Percentiles rank a stretch among this genome's conserved stretches.
Evolutionary conservation across 1,139 yeast genomes (phyloP).

Genomic region (Pichia sp.): DNA sequence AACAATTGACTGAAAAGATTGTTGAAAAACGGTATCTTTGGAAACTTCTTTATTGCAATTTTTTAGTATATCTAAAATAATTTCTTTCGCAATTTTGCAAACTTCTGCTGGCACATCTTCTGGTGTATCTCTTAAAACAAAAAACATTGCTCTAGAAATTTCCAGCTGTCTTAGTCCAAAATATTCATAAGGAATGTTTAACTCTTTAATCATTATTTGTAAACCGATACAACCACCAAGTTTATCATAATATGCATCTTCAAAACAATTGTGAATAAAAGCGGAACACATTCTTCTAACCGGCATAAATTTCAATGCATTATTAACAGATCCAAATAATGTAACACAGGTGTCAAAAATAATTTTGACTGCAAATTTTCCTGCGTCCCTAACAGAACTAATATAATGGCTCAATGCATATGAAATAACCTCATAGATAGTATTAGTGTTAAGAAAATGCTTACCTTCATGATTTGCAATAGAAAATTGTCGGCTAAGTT

Average conservation of each 20-base stretch:
- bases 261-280: constrained; percentile 87
- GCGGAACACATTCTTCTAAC: constrained; percentile 72
- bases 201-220: constrained; percentile 61
- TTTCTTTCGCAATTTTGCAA: constrained; percentile 59
- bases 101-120: constrained; percentile 82
- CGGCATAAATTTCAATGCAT: constrained; percentile 66
- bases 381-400: constrained; percentile 62
- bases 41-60: constrained; percentile 59
- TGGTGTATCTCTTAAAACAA: constrained; percentile 87
- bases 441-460: constrained; percentile 61
- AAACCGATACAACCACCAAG: constrained; percentile 88
- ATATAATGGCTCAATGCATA: constrained; percentile 79
- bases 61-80: constrained; percentile 57
- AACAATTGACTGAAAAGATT: constrained; percentile 77
- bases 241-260: constrained; percentile 77
- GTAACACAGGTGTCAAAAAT: constrained; percentile 58
- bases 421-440: constrained; percentile 67
- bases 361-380: constrained; percentile 57
- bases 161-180: constrained; percentile 76
- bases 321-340: constrained; percentile 61
- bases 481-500: constrained; percentile 64
- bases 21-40: constrained; percentile 55
- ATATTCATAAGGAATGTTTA: constrained; percentile 65
- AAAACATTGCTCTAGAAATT: constrained; percentile 77
- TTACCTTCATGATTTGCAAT: constrained; percentile 77